Percentiles rank a stretch among this genome's conserved stretches.
phyloP scores from a whole-genome alignment of 2,329 filamentous ascomycete species.

The Pestalotiopsis fici region DNA sequence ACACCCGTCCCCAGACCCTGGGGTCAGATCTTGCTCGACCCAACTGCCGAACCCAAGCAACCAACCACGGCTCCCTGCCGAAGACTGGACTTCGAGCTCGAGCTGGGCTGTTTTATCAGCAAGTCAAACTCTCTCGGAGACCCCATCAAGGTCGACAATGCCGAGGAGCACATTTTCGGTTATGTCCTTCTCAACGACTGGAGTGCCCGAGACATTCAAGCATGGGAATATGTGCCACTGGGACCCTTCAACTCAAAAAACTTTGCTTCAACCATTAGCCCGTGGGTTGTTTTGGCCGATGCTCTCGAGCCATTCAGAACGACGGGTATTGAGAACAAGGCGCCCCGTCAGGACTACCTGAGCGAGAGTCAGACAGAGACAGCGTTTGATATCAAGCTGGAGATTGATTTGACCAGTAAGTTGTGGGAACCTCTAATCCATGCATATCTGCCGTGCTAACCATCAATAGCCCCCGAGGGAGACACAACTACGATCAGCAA shows the following conservation, averaged over 20 bases:
- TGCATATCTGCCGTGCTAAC: constrained; percentile 13
- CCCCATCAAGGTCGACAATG: constrained; percentile 62
- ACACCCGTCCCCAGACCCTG: constrained; percentile 72
- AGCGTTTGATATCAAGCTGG: constrained; percentile 69
- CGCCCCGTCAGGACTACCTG: constrained; percentile 45
- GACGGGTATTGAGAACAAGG: constrained; percentile 31
- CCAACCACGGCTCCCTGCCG: constrained; percentile 65
- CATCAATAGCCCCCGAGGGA: constrained; percentile 39
- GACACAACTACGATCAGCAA: constrained; percentile 58
- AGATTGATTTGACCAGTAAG: constrained; percentile 64
- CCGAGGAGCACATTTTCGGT: constrained; percentile 74
- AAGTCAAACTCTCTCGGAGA: constrained; percentile 65
- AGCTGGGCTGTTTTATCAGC: constrained; percentile 75
- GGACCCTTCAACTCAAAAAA: constrained; percentile 86
- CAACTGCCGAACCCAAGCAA: constrained; percentile 59
- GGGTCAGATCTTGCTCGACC: constrained; percentile 72
- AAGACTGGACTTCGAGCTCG: constrained; percentile 77
- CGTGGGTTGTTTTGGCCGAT: constrained; percentile 78
- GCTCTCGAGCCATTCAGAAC: constrained; percentile 63
- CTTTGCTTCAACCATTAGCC: constrained; percentile 75
- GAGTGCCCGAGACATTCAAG: constrained; percentile 81
- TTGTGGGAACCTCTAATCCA: constrained; percentile 9
- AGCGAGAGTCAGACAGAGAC: constrained; percentile 58
- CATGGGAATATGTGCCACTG: constrained; percentile 81
- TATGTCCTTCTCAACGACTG: constrained; percentile 85